Evolutionary conservation across 306 rosid genomes (phyloP), one percentile per base, ranked within the genome.

Genomic region (Ziziphus jujuba): DNA sequence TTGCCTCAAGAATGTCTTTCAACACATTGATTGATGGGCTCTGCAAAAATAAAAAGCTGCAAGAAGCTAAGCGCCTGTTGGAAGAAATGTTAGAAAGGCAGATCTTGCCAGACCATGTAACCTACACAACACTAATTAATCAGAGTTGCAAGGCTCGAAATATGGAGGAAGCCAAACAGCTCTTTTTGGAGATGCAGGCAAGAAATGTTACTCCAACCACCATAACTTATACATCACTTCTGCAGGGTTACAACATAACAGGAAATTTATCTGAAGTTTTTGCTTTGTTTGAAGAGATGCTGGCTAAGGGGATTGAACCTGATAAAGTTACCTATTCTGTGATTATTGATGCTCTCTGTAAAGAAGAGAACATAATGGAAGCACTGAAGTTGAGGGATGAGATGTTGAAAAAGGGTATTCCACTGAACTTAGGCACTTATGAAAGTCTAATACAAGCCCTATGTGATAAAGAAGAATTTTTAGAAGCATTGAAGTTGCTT

Each of bases 11-110:
- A 3, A 12, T 58, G 48, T 57, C 82, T 63, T 75, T 79, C 69
- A 83, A 83, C 62, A 69, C 80, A 8, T 56, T 80, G 80, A 58
- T 83, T 21, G 78, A 79, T 24, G 70, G 82, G 49, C 72, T 72
- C 55, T 83, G 80, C 77, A 79, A 70, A 68, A 44, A 65, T 3
- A 72, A 69, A 34, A 83, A 28, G 69, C 40, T 76, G 48, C 35
- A 23, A 28, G 82, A 76, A 83, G 87, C 87, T 19, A 68, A 63
- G 25, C 31, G 63, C 59, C 67, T 79, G 54, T 48, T 79, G 40
- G 71, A 79, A 66, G 72, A 69, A 22, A 76, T 66, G 80, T 44
- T 15, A 1, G 84, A 71, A 31, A 83, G 66, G 48, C 62, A 61
- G 14, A 48, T 80, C 60, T 61, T 47, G 28, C 80, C 80, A 14